These are phyloP conservation scores for Beauveria pseudobassiana DNA, from an alignment of 2,329 filamentous ascomycete species.

Conservation along the genomic window DNA sequence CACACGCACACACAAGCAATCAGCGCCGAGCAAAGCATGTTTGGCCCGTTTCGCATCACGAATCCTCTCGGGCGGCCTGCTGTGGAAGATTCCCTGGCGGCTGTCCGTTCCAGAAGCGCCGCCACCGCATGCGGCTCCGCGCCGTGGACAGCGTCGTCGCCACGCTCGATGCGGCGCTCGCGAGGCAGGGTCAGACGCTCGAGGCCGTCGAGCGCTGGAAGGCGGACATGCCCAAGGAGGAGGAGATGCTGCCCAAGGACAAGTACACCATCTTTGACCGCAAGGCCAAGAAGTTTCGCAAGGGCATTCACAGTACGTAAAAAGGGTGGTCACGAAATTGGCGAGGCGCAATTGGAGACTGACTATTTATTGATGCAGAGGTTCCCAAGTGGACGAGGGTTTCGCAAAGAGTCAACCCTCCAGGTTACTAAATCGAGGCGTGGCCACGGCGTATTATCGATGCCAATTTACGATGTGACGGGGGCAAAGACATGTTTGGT, in stretches of 20 bases:
- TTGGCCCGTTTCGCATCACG: slow-evolving; percentile 74
- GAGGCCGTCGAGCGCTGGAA: slow-evolving; percentile 88
- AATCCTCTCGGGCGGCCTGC: slow-evolving; percentile 70
- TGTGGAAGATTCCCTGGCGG: slow-evolving; percentile 98
- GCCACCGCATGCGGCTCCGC: slow-evolving; percentile 75
- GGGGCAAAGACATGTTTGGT: neutral
- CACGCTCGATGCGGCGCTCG: slow-evolving; percentile 70
- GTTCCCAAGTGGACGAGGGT: slow-evolving; percentile 92
- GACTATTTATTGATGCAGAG: slow-evolving; percentile 41
- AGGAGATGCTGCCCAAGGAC: slow-evolving; percentile 91
- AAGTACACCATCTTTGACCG: slow-evolving; percentile 98
- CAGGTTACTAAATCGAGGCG: slow-evolving; percentile 63
- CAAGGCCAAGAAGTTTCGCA: slow-evolving; percentile 91
- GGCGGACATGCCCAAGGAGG: slow-evolving; percentile 88
- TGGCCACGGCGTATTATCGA: neutral
- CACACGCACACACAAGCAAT: slow-evolving; percentile 10
- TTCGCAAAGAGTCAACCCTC: slow-evolving; percentile 87
- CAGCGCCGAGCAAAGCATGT: slow-evolving; percentile 49
- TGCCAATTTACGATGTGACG: slow-evolving; percentile 4
- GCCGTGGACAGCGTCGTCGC: slow-evolving; percentile 83
- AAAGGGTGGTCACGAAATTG: neutral
- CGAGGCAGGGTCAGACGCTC: slow-evolving; percentile 61
- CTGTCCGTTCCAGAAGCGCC: slow-evolving; percentile 86
- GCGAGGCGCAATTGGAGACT: neutral
- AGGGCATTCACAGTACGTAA: slow-evolving; percentile 87